Base-by-base conservation (phyloP, 306 rosid species). In the Dalbergia oliveri region DNA sequence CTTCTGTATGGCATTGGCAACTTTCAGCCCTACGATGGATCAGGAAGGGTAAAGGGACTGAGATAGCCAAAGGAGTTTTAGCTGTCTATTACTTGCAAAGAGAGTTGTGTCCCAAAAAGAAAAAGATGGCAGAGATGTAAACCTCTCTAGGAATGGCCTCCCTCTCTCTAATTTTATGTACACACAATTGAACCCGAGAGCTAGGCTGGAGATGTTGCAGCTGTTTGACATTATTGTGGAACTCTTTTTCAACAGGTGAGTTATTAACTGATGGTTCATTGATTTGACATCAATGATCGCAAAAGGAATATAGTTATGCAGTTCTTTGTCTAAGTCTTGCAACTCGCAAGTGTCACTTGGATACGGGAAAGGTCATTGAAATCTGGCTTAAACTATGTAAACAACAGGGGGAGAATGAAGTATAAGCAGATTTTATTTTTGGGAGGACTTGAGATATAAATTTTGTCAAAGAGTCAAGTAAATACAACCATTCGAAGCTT, bases 61-160 rank as follows among this genome's bases (percentile, higher is more conserved):
- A 83, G 76, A 82, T 88, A 83, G 82, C 79, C 37, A 51, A 14
- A 12, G 19, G 45, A 26, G 82, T 79, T 82, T 81, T 78, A 69
- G 77, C 78, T 60, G 44, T 76, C 43, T 45, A 43, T 72, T 49
- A 44, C 81, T 76, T 49, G 35, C 34, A 39, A 66, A 72, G 64
- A 33, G 37, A 68, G 34, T 62, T 45, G 33, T 49, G 64, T 57
- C 61, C 76, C 79, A 49, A 3, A 13, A 13, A 23, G 23, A 54
- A 53, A 33, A 60, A 70, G 41, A 50, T 44, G 44, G 34, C 49
- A 47, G 79, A 50, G n/a, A 69, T 78, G 49, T 35, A 14, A 65
- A 49, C 56, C 64, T 9, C 12, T 37, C 62, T 64, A 35, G 67
- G 68, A 71, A 51, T 80, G 64, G 57, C 33, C 34, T 41, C 68